phyloP scores from a whole-genome alignment of 768 basidiomycete species.

The Rhizopogon vinicolor region DNA sequence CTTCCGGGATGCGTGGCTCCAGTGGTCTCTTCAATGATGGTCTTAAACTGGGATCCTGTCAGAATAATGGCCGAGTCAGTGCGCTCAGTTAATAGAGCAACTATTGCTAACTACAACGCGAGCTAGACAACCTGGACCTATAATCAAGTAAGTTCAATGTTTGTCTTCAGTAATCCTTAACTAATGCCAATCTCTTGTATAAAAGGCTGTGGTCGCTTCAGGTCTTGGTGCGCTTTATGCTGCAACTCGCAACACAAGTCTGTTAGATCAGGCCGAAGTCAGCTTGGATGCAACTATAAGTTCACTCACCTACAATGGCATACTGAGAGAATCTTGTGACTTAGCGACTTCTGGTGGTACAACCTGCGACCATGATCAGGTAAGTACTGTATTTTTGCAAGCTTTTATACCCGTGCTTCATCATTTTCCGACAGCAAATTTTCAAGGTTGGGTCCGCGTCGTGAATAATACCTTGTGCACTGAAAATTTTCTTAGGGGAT shows the following conservation, averaged over 20 bases:
- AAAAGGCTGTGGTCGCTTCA: constrained; percentile 50
- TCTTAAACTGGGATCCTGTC: constrained; percentile 15
- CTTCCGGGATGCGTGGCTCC: constrained; percentile 24
- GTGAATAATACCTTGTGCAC: not conserved
- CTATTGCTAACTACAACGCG: not conserved
- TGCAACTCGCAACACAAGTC: constrained; percentile 32
- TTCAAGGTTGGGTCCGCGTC: constrained; percentile 23
- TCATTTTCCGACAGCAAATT: constrained; percentile 10
- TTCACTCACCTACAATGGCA: constrained; percentile 32
- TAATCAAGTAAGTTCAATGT: constrained; percentile 39
- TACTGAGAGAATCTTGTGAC: constrained; percentile 52
- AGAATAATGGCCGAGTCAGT: constrained; percentile 23
- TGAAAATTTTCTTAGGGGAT: constrained; percentile 27
- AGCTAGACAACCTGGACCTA: constrained; percentile 56
- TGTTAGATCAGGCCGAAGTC: constrained; percentile 45
- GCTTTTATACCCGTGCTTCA: not conserved
- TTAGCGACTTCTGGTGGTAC: constrained; percentile 31
- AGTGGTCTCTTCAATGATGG: constrained; percentile 29
- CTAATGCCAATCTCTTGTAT: not conserved
- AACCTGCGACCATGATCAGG: constrained; percentile 44
- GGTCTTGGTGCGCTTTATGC: constrained; percentile 43
- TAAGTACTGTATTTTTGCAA: not conserved
- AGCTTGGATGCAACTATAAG: constrained; percentile 48
- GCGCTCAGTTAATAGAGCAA: not conserved
- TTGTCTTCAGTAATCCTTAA: not conserved